These are phyloP conservation scores for Penicillium ochrochloron DNA, from an alignment of 495 filamentous ascomycete genomes.

Conservation along the genomic window DNA sequence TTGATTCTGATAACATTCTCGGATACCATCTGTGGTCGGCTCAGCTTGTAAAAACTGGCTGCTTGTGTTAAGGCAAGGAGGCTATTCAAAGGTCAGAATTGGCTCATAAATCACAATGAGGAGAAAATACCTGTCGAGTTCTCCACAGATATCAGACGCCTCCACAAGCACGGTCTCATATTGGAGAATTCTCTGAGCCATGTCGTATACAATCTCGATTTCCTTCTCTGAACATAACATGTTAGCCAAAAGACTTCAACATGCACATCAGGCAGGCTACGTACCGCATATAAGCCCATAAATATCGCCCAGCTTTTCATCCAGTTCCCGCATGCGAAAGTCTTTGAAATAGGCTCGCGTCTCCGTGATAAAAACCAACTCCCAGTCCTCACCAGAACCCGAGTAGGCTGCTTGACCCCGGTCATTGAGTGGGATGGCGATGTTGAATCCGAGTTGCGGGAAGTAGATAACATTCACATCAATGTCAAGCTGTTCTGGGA, in stretches of 20 bases:
- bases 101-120: not conserved
- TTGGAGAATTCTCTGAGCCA: slow-evolving; percentile 72
- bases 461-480: slow-evolving; percentile 83
- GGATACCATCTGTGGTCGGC: slow-evolving; percentile 68
- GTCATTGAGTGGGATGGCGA: slow-evolving; percentile 69
- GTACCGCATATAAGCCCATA: slow-evolving; percentile 81
- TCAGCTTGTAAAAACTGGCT: slow-evolving; percentile 75
- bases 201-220: slow-evolving; percentile 83
- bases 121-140: slow-evolving; percentile 70
- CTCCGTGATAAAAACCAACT: slow-evolving; percentile 75
- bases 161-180: slow-evolving; percentile 68
- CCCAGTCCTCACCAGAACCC: slow-evolving; percentile 70
- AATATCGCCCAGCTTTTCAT: slow-evolving; percentile 81
- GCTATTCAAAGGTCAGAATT: slow-evolving; percentile 47
- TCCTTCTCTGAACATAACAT: slow-evolving; percentile 68
- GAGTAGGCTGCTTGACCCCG: slow-evolving; percentile 66
- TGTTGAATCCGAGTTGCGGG: slow-evolving; percentile 89
- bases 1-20: slow-evolving; percentile 77
- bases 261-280: slow-evolving; percentile 17
- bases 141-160: slow-evolving; percentile 78
- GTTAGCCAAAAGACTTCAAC: not conserved
- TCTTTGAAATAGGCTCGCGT: slow-evolving; percentile 87
- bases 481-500: slow-evolving; percentile 65
- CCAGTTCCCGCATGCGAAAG: slow-evolving; percentile 79
- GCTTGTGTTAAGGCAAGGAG: slow-evolving; percentile 80